phyloP scores from a whole-genome alignment of 2,329 filamentous ascomycete genomes.

The Periglandula ipomoeae region DNA sequence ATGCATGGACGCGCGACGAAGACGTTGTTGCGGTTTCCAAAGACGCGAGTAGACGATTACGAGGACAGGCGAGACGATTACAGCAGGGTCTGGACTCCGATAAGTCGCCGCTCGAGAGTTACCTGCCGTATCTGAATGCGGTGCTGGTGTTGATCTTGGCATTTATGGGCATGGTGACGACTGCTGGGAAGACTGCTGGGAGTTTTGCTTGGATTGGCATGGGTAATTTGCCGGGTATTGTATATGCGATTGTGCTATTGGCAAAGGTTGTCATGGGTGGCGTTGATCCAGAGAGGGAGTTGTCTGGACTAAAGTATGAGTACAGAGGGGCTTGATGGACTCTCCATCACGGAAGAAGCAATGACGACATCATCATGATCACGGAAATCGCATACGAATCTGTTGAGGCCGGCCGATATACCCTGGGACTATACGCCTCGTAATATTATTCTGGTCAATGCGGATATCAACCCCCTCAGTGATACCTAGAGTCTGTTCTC shows the following conservation, averaged over 20 bases:
- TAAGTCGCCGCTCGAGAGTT: slow-evolving; percentile 42
- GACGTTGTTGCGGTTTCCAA: slow-evolving; percentile 12
- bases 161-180: slow-evolving; percentile 33
- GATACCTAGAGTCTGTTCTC: not conserved
- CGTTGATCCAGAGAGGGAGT: slow-evolving; percentile 58
- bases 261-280: slow-evolving; percentile 58
- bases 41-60: slow-evolving; percentile 3
- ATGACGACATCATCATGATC: not conserved
- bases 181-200: slow-evolving; percentile 17
- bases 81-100: slow-evolving; percentile 8
- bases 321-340: slow-evolving; percentile 53
- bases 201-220: slow-evolving; percentile 33
- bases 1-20: slow-evolving; percentile 29
- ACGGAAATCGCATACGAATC: no score
- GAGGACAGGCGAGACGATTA: slow-evolving; percentile 9
- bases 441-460: no score
- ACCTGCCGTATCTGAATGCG: slow-evolving; percentile 52
- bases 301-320: slow-evolving; percentile 53
- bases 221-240: slow-evolving; percentile 42
- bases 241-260: slow-evolving; percentile 51
- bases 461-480: no score
- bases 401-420: no score
- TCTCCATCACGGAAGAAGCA: not conserved
- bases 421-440: no score
- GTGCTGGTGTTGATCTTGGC: slow-evolving; percentile 44